Evolutionary conservation across 495 filamentous ascomycete species (phyloP).

Genomic region (Lasiosphaeria miniovina): DNA sequence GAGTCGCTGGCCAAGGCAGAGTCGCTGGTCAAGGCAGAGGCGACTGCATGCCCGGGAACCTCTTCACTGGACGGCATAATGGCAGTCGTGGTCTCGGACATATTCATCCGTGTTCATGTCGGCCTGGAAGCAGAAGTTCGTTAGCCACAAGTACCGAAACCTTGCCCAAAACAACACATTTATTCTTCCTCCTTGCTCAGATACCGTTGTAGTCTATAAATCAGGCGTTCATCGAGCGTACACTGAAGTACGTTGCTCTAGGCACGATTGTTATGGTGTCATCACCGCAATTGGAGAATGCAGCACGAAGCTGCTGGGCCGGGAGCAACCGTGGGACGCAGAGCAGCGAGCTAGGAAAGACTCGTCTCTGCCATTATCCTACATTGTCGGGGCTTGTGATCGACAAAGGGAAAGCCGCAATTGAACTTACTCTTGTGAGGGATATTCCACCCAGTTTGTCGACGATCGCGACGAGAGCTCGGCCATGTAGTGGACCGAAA

Average conservation of each 20-base stretch:
- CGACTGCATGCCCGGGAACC: neutral
- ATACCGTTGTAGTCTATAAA: slow-evolving; percentile 99
- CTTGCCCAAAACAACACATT: neutral
- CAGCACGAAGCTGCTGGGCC: neutral
- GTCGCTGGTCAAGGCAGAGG: neutral
- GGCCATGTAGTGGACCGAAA: slow-evolving; percentile 13
- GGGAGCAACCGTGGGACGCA: neutral
- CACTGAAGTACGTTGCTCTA: slow-evolving; percentile 64
- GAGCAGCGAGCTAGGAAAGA: too few species aligned
- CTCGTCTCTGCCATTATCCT: too few species aligned
- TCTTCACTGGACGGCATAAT: slow-evolving; percentile 1
- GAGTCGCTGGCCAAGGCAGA: neutral
- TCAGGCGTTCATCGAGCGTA: slow-evolving; percentile 69
- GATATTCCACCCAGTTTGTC: slow-evolving; percentile 21
- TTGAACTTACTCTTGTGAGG: slow-evolving; percentile 26
- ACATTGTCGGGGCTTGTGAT: too few species aligned
- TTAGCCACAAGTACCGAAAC: neutral
- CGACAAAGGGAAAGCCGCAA: slow-evolving; percentile 4
- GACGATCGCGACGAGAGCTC: neutral
- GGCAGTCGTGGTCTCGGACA: slow-evolving; percentile 38
- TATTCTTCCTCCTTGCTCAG: slow-evolving; percentile 53
- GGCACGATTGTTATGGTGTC: slow-evolving; percentile 50
- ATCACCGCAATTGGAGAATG: slow-evolving; percentile 51
- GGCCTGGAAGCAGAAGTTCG: slow-evolving; percentile 17
- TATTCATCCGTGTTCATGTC: slow-evolving; percentile 37